Evolutionary conservation across 495 filamentous ascomycete species (phyloP).

Genomic region (Aspergillus baeticus): DNA sequence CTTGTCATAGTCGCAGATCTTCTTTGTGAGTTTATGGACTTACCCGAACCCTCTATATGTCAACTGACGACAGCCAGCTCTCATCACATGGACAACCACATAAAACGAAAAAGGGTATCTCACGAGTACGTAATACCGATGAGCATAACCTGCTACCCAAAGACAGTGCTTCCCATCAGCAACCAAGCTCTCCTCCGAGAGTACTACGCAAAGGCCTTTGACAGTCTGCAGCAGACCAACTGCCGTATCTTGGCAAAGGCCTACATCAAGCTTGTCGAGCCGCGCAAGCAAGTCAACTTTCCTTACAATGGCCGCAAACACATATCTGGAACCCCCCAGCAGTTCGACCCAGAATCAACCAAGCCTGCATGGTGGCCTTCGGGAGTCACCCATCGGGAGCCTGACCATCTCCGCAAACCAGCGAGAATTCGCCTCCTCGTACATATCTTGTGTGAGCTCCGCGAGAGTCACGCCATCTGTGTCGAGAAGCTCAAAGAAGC

Average conservation of each 20-base stretch:
- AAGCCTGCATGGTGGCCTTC: constrained; percentile 79
- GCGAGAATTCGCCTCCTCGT: constrained; percentile 60
- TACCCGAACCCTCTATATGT: not conserved
- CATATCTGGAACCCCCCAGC: constrained; percentile 32
- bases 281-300: constrained; percentile 78
- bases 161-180: constrained; percentile 48
- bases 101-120: constrained; percentile 25
- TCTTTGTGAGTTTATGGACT: constrained; percentile 15
- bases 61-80: constrained; percentile 3
- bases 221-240: constrained; percentile 68
- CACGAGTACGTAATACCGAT: constrained; percentile 28
- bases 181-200: constrained; percentile 51
- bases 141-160: constrained; percentile 31
- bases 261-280: constrained; percentile 77
- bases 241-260: constrained; percentile 68
- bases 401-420: constrained; percentile 72
- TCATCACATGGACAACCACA: constrained; percentile 6
- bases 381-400: constrained; percentile 67
- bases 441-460: constrained; percentile 55
- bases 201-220: constrained; percentile 64
- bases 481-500: constrained; percentile 37
- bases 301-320: constrained; percentile 68
- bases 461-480: constrained; percentile 35
- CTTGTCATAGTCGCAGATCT: constrained; percentile 9
- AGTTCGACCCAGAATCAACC: constrained; percentile 39